Evolutionary conservation across 2,329 filamentous ascomycete species (phyloP).

Genomic region (Aspergillus ibericus): DNA sequence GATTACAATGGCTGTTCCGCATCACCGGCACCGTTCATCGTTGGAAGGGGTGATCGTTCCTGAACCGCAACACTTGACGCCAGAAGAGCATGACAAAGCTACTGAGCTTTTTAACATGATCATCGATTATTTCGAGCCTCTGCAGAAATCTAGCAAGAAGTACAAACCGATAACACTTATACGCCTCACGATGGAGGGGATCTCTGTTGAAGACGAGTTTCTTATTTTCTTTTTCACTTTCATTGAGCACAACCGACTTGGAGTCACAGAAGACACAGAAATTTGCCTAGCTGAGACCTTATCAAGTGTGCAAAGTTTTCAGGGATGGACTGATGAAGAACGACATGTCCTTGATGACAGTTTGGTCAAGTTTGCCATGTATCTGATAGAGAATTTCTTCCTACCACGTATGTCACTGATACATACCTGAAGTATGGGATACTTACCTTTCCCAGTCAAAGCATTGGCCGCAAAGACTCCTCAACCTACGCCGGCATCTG

Average conservation of each 20-base stretch:
- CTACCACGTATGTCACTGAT: constrained; percentile 3
- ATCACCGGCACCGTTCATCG: background rate
- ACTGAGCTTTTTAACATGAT: background rate
- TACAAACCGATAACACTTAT: background rate
- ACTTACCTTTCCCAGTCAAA: background rate
- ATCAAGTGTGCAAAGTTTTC: background rate
- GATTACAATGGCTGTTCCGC: background rate
- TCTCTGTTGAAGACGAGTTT: background rate
- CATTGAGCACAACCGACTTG: background rate
- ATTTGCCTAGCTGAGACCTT: background rate
- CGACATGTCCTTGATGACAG: constrained; percentile 1
- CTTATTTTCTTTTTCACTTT: background rate
- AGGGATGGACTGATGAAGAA: constrained; percentile 1
- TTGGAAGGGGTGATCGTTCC: background rate
- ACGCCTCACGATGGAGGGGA: background rate
- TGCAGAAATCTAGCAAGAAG: background rate
- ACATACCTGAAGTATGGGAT: background rate
- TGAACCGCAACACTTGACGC: background rate
- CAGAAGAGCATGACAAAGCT: constrained; percentile 4
- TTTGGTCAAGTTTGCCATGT: background rate
- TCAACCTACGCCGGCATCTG: constrained; percentile 7
- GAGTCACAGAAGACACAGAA: background rate
- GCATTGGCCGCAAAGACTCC: background rate
- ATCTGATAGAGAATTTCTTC: constrained; percentile 9
- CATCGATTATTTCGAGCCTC: background rate